These are phyloP conservation scores for Trichophyton verrucosum DNA, from an alignment of 2,329 filamentous ascomycete genomes.

Conservation along the genomic window DNA sequence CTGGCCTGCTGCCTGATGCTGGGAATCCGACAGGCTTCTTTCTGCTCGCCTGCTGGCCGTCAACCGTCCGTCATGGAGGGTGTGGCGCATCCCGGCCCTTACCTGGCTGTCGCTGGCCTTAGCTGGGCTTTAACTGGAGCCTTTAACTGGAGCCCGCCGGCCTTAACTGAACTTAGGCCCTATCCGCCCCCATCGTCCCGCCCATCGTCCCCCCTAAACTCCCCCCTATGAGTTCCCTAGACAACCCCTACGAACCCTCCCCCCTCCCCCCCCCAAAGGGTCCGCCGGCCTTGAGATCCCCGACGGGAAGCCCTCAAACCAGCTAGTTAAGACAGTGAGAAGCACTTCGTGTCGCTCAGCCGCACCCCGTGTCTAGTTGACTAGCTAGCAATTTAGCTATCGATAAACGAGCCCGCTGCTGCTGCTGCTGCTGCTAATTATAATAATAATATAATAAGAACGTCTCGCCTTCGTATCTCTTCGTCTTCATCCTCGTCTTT, in stretches of 20 bases:
- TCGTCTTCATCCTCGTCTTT: neutral
- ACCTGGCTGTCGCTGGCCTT: constrained; percentile 2
- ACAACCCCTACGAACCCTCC: no score
- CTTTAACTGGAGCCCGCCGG: neutral
- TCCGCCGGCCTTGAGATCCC: no score
- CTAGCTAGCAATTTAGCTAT: neutral
- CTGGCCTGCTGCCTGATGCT: neutral
- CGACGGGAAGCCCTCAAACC: no score
- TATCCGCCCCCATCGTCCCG: neutral
- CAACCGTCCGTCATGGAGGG: neutral
- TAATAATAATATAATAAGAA: neutral
- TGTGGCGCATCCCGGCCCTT: neutral
- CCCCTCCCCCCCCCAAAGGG: no score
- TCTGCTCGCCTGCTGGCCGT: no score
- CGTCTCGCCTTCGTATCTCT: neutral
- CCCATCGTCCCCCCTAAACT: neutral
- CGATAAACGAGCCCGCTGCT: neutral
- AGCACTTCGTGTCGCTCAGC: neutral
- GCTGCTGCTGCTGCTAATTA: neutral
- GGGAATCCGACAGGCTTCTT: neutral
- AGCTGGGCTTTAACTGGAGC: neutral
- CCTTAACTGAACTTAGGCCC: neutral
- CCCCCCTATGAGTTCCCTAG: no score
- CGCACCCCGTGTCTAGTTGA: neutral
- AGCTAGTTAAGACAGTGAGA: no score